Evolutionary conservation across 2,329 filamentous ascomycete genomes (phyloP), one percentile per base, ranked within the genome.

Genomic region (Neocatenulostroma microsporum): DNA sequence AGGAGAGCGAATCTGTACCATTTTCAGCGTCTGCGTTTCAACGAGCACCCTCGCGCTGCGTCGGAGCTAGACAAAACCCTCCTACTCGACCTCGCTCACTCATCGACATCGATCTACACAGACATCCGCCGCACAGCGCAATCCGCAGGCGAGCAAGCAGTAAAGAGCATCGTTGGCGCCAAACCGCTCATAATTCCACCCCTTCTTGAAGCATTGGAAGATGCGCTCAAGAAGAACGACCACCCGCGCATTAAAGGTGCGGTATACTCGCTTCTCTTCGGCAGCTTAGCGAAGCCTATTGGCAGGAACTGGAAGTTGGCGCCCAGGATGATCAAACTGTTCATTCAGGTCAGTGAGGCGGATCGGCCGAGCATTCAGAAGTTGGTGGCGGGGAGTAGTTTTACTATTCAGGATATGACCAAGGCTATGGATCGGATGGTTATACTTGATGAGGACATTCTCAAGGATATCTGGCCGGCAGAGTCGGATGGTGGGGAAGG

Each of bases 61-160:
- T 93, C 86, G 21, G 80, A 87, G n/a, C 69, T 98, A 1, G 91
- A 98, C 61, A 89, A 87, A 59, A 73, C 71, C 11, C 66, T 98
- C 10, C 69, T 98, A 1, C 69, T 94, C 12, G 88, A 98, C 57
- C 72, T 98, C 24, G 86, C 88, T 4, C 76, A 93, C 50, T 95
- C 89, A 0, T 87, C 84, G 45, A 80, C 94, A 3, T 96, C 89
- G 0, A 68, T 85, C 4, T 98, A 98, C 57, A 91, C 91, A 0
- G 91, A 98, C 56, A 91, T 96, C 34, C 82, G 93, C n/a, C 76
- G 88, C 21, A 88, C 88, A 36, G 91, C 91, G 3, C 91, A 98
- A 59, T 82, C 80, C 42, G 86, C 91, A 0, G 83, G 86, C 39
- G 93, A 98, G 60, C 93, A 91, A 0, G 91, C 91, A 0, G 74